phyloP scores from a whole-genome alignment of 1,139 yeast species.

The Debaryomycetaceae sp. region DNA sequence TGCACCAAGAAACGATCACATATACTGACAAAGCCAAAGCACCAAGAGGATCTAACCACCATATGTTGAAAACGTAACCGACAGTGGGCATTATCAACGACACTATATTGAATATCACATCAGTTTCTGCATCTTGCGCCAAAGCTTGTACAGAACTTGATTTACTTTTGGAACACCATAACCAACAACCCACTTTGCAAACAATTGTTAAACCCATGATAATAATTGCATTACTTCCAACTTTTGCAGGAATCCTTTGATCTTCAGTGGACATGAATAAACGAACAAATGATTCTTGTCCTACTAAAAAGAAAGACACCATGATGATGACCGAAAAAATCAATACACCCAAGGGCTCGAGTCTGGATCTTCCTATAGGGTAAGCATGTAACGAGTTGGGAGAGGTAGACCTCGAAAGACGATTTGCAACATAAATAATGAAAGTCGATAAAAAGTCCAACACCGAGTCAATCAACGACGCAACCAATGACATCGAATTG shows the following conservation, averaged over 20 bases:
- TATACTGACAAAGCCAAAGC: conserved; percentile 63
- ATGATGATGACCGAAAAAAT: conserved; percentile 71
- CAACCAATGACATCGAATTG: conserved; percentile 69
- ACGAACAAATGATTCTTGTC: conserved; percentile 53
- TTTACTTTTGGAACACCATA: conserved; percentile 61
- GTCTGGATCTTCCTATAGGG: conserved; percentile 70
- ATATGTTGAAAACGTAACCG: conserved; percentile 49
- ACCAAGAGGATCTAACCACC: conserved; percentile 76
- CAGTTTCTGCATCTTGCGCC: conserved; percentile 81
- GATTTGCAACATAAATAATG: conserved; percentile 64
- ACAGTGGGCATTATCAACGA: conserved; percentile 67
- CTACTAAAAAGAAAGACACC: conserved; percentile 70
- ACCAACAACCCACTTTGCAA: conserved; percentile 58
- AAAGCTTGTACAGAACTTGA: conserved; percentile 74
- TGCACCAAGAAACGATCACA: conserved; percentile 62
- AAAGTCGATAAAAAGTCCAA: conserved; percentile 73
- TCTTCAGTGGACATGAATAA: conserved; percentile 28
- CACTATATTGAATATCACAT: conserved; percentile 65
- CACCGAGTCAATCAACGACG: conserved; percentile 74
- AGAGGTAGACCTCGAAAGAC: conserved; percentile 53
- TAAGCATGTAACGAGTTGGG: conserved; percentile 46
- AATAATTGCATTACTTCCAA: conserved; percentile 52
- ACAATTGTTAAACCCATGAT: conserved; percentile 66
- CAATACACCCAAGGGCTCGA: conserved; percentile 77
- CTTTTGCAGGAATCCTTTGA: conserved; percentile 36